phyloP scores from a whole-genome alignment of 495 filamentous ascomycete species.

The Immersiella caudata region DNA sequence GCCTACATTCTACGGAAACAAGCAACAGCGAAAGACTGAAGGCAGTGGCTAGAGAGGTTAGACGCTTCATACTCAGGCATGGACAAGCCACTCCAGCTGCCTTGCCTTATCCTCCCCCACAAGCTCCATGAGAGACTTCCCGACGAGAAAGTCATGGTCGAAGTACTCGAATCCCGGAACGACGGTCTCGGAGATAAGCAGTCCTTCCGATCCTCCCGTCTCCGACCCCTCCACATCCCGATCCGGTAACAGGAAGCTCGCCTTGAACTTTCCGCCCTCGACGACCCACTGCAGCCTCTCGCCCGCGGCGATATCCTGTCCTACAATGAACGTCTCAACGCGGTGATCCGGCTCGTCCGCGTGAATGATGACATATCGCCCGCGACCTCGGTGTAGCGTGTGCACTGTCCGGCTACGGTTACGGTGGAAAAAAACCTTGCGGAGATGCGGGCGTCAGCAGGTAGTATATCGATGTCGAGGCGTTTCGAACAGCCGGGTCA shows the following conservation, averaged over 20 bases:
- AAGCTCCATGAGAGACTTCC: slow-evolving; percentile 48
- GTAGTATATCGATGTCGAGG: slow-evolving; percentile 62
- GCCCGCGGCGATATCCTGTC: slow-evolving; percentile 54
- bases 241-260: slow-evolving; percentile 59
- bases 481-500: slow-evolving; percentile 44
- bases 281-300: slow-evolving; percentile 71
- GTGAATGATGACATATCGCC: slow-evolving; percentile 64
- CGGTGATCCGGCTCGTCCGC: slow-evolving; percentile 42
- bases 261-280: slow-evolving; percentile 66
- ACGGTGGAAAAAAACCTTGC: slow-evolving; percentile 61
- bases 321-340: slow-evolving; percentile 66
- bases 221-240: slow-evolving; percentile 36
- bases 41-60: too few relatives aligned
- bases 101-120: slow-evolving; percentile 49
- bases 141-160: slow-evolving; percentile 64
- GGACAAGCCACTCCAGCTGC: slow-evolving; percentile 54
- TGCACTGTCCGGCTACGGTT: slow-evolving; percentile 64
- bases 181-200: slow-evolving; percentile 69
- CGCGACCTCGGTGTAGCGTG: slow-evolving; percentile 61
- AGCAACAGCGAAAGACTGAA: too few relatives aligned
- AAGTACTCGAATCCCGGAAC: slow-evolving; percentile 67
- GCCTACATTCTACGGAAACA: too few relatives aligned
- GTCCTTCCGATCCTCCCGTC: slow-evolving; percentile 36
- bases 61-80: not conserved
- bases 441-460: slow-evolving; percentile 59